phyloP scores from a whole-genome alignment of 2,329 filamentous ascomycete species.

The Teratosphaeria gauchensis region DNA sequence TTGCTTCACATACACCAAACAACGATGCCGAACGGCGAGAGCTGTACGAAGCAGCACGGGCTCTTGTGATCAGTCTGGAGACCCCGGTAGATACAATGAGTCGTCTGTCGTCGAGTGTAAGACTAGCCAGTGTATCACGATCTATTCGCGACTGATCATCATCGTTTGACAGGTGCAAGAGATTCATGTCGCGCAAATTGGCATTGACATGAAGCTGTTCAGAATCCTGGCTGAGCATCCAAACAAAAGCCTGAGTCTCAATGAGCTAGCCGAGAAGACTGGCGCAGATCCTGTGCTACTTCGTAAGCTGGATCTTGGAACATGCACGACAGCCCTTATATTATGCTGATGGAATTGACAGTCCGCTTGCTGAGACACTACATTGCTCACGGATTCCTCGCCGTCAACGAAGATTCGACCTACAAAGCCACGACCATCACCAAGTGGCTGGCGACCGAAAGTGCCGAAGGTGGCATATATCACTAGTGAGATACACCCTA shows the following conservation, averaged over 20 bases:
- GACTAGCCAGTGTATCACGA: no score
- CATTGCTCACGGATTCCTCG: conserved; percentile 1
- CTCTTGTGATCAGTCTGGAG: not conserved
- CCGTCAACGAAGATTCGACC: not conserved
- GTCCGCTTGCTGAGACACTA: conserved; percentile 5
- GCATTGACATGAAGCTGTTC: conserved; percentile 6
- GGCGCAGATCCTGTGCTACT: not conserved
- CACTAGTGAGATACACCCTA: conserved; percentile 1
- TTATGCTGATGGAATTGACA: not conserved
- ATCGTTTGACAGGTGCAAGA: not conserved
- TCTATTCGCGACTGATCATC: no score
- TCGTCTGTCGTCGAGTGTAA: not conserved
- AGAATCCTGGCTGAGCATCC: conserved; percentile 1
- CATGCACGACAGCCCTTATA: not conserved
- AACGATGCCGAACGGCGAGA: not conserved
- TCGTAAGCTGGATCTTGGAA: not conserved
- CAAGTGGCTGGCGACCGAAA: conserved; percentile 6
- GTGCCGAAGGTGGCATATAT: conserved; percentile 5
- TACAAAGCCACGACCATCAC: conserved; percentile 5
- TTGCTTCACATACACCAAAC: not conserved
- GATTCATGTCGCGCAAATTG: conserved; percentile 5
- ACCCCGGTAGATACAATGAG: not conserved
- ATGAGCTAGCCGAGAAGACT: conserved; percentile 1
- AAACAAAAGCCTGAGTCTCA: not conserved
- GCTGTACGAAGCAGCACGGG: not conserved